phyloP scores from a whole-genome alignment of 495 filamentous ascomycete species.

The Neurospora sp. region DNA sequence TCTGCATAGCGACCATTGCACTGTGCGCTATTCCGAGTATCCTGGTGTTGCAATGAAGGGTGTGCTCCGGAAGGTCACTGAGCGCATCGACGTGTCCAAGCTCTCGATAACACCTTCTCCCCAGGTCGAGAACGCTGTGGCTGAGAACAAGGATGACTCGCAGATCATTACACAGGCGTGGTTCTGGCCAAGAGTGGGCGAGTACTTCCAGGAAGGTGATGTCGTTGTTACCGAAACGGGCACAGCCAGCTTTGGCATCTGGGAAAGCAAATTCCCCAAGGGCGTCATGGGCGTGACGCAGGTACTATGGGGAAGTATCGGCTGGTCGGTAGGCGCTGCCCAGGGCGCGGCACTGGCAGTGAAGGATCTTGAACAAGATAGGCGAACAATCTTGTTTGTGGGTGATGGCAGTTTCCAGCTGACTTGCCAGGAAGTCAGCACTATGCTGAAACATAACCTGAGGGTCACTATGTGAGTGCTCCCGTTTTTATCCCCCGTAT shows the following conservation, averaged over 20 bases:
- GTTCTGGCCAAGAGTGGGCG: conserved; percentile 75
- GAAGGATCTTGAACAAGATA: conserved; percentile 43
- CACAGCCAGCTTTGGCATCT: conserved; percentile 83
- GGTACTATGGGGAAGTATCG: conserved; percentile 85
- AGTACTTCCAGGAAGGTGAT: conserved; percentile 67
- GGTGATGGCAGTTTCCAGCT: conserved; percentile 84
- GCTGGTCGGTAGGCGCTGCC: conserved; percentile 67
- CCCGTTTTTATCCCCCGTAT: conserved; percentile 4
- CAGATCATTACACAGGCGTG: conserved; percentile 67
- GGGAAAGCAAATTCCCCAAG: conserved; percentile 73
- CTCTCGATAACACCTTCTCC: conserved; percentile 37
- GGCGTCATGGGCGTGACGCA: conserved; percentile 70
- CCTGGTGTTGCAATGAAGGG: conserved; percentile 78
- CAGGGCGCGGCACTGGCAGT: conserved; percentile 67
- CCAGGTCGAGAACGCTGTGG: conserved; percentile 47
- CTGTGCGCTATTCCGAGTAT: conserved; percentile 73
- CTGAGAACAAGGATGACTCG: conserved; percentile 40
- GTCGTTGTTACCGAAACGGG: conserved; percentile 84
- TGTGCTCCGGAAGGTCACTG: conserved; percentile 65
- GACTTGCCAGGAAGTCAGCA: conserved; percentile 76
- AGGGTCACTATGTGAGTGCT: conserved; percentile 64
- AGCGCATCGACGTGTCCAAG: conserved; percentile 48
- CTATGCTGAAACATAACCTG: conserved; percentile 69
- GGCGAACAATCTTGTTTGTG: conserved; percentile 71
- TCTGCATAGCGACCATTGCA: conserved; percentile 69